Evolutionary conservation across 106 monocot genomes (phyloP).

Genomic region (Dendrobium nobile): DNA sequence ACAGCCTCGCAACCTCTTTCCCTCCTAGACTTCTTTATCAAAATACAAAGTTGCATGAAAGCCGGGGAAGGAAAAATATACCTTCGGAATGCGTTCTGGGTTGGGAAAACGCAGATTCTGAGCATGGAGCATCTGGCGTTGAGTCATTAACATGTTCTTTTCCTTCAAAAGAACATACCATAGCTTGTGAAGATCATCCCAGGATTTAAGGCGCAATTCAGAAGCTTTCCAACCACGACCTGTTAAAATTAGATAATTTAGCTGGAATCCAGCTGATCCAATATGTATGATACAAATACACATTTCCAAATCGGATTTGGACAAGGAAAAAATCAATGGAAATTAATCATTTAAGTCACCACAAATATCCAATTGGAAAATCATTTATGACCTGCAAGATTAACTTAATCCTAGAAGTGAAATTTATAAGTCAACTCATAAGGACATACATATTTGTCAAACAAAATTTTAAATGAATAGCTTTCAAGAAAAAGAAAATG

Average conservation of each 20-base stretch:
- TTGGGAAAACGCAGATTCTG: slow-evolving; percentile 79
- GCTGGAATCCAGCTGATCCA: background rate
- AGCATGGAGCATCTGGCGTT: slow-evolving; percentile 83
- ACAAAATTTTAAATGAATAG: no score
- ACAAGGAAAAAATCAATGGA: background rate
- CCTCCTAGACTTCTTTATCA: background rate
- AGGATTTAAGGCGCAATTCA: slow-evolving; percentile 88
- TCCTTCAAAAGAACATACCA: slow-evolving; percentile 95
- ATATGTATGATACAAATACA: background rate
- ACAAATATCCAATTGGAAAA: no score
- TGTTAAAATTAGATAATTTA: slow-evolving; percentile 8
- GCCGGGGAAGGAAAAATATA: slow-evolving; percentile 2
- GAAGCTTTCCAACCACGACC: slow-evolving; percentile 97
- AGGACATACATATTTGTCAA: no score
- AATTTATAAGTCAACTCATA: no score
- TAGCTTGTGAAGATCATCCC: slow-evolving; percentile 92
- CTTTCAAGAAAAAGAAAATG: no score
- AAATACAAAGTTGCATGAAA: background rate
- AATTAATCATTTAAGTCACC: no score
- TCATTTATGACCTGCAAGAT: no score
- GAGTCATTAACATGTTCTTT: slow-evolving; percentile 94
- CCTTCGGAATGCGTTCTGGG: slow-evolving; percentile 91
- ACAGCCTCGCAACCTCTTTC: background rate
- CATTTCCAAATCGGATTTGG: background rate
- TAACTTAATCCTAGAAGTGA: no score